Evolutionary conservation across 1,284 basidiomycete species (phyloP).

Genomic region (Heterobasidion annosum): DNA sequence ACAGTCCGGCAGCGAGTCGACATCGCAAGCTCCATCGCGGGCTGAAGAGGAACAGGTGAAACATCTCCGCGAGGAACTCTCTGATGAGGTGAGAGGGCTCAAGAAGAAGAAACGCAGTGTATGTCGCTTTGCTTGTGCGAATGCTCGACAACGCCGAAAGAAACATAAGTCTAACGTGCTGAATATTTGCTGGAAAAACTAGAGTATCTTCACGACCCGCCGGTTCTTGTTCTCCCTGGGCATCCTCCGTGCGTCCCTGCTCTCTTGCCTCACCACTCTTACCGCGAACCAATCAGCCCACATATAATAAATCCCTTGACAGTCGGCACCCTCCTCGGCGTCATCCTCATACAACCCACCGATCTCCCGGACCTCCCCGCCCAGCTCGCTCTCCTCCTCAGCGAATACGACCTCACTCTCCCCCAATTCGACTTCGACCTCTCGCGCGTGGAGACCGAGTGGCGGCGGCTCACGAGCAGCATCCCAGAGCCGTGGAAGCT

Average conservation of each 20-base stretch:
- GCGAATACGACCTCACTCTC: slow-evolving; percentile 36
- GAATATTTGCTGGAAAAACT: slow-evolving; percentile 3
- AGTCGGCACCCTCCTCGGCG: slow-evolving; percentile 61
- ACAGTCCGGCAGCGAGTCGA: not conserved
- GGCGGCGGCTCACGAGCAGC: slow-evolving; percentile 51
- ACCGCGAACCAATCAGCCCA: slow-evolving; percentile 14
- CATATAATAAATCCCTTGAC: slow-evolving; percentile 9
- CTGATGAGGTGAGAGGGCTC: slow-evolving; percentile 3
- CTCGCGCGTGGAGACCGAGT: slow-evolving; percentile 58
- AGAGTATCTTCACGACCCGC: slow-evolving; percentile 23
- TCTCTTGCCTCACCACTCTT: not conserved
- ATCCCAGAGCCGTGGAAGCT: slow-evolving; percentile 76
- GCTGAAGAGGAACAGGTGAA: slow-evolving; percentile 3
- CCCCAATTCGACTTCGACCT: slow-evolving; percentile 54
- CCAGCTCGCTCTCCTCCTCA: slow-evolving; percentile 27
- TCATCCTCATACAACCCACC: slow-evolving; percentile 50
- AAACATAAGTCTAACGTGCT: not conserved
- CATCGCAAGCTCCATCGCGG: not conserved
- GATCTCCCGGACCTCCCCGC: slow-evolving; percentile 43
- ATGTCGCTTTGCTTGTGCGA: not conserved
- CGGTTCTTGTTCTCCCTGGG: slow-evolving; percentile 40
- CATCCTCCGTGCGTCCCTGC: slow-evolving; percentile 29
- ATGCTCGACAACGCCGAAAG: not conserved
- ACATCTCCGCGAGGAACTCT: slow-evolving; percentile 3
- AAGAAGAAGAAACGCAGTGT: not conserved